These are phyloP conservation scores for Starmerella davenportii DNA, from an alignment of 805 yeast species.

Conservation along the genomic window DNA sequence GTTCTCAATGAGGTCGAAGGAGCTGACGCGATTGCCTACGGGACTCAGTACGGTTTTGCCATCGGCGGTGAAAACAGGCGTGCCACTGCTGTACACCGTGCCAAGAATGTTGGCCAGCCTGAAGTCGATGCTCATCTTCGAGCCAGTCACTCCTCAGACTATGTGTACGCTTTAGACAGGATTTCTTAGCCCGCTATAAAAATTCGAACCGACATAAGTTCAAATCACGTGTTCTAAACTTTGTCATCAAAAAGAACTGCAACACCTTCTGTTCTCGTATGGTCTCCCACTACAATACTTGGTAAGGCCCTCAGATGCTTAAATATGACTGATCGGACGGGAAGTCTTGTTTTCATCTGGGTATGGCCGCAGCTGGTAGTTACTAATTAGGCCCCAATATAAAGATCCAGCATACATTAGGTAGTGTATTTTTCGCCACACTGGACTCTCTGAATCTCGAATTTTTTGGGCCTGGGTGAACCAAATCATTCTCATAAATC, in stretches of 20 bases:
- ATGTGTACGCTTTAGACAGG: background rate
- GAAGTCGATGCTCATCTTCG: slow-evolving; percentile 17
- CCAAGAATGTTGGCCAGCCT: slow-evolving; percentile 78
- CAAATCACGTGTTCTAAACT: too few species aligned
- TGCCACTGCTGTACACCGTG: slow-evolving; percentile 89
- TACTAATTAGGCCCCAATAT: background rate
- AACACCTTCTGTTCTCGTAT: slow-evolving; percentile 15
- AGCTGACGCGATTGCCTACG: slow-evolving; percentile 82
- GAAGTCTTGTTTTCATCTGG: slow-evolving; percentile 6
- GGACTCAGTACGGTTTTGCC: slow-evolving; percentile 75
- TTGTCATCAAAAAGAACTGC: slow-evolving; percentile 11
- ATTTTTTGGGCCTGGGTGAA: too few species aligned
- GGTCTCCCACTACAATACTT: slow-evolving; percentile 15
- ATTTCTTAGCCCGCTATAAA: background rate
- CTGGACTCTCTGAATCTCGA: too few species aligned
- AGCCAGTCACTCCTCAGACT: background rate
- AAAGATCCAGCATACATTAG: too few species aligned
- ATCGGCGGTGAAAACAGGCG: slow-evolving; percentile 65
- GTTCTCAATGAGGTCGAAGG: slow-evolving; percentile 70
- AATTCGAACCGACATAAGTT: too few species aligned
- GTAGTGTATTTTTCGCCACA: too few species aligned
- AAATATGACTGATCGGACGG: slow-evolving; percentile 13
- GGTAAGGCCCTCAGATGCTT: slow-evolving; percentile 15
- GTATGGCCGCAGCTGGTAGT: slow-evolving; percentile 4
- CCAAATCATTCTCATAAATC: too few species aligned